Percentiles rank a stretch among this genome's conserved stretches.
Conservation (phyloP, 768 basidiomycete species). For the Termitomyces eurrhizus region DNA sequence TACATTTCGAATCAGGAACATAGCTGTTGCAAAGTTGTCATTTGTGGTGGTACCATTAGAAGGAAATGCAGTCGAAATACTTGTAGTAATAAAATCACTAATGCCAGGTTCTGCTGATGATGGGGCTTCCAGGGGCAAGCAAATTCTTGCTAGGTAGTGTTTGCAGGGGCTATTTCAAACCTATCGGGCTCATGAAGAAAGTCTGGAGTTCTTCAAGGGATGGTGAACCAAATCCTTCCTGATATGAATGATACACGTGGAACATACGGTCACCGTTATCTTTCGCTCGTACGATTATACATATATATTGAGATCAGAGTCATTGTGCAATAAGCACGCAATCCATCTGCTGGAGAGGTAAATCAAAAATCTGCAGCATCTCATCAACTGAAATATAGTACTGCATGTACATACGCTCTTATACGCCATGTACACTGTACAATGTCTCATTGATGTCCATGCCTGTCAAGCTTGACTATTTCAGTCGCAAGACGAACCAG, state of each 20-base stretch:
- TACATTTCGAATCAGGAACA: no score
- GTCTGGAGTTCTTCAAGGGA: no score
- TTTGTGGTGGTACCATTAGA: no score
- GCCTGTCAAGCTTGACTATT: slow-evolving; percentile 54
- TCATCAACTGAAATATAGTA: not conserved
- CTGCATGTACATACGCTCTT: not conserved
- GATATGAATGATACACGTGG: not conserved
- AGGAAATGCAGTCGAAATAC: no score
- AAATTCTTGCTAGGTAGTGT: no score
- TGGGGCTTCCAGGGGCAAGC: no score
- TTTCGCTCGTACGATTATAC: not conserved
- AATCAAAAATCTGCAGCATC: not conserved
- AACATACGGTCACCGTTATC: not conserved
- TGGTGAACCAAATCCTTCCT: no score
- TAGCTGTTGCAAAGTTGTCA: no score
- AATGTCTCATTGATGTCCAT: slow-evolving; percentile 16
- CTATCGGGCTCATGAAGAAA: no score
- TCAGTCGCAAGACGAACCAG: slow-evolving; percentile 61
- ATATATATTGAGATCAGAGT: slow-evolving; percentile 15
- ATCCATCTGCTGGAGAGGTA: not conserved
- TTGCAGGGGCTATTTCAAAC: no score
- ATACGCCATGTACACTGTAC: not conserved
- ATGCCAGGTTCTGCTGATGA: no score
- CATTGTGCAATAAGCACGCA: slow-evolving; percentile 19
- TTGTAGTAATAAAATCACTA: no score